These are phyloP conservation scores for Allomyces arbusculus DNA, from an alignment of 192 early-diverging fungal genomes.

Conservation along the genomic window DNA sequence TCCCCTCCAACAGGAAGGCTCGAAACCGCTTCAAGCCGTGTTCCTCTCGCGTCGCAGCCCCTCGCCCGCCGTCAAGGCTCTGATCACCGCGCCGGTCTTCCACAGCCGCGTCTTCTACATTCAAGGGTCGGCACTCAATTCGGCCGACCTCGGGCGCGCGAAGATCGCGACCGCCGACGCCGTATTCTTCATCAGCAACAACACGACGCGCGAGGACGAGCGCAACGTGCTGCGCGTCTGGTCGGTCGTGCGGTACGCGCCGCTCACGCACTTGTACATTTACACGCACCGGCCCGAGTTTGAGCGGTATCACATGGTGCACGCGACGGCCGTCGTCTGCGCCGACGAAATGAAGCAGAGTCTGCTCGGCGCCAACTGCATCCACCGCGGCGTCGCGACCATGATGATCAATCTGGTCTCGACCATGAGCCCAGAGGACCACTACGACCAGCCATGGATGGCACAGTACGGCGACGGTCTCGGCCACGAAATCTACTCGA, in stretches of 20 bases:
- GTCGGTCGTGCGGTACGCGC: background rate
- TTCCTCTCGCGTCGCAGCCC: background rate
- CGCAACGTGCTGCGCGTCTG: background rate
- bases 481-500: background rate
- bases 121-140: background rate
- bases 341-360: background rate
- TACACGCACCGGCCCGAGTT: background rate
- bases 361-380: background rate
- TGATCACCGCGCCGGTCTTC: background rate
- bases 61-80: background rate
- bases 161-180: background rate
- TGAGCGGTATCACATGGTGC: background rate
- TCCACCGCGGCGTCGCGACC: background rate
- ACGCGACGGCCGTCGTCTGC: background rate
- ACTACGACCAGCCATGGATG: background rate
- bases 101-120: background rate
- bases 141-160: background rate
- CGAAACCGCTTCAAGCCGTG: background rate
- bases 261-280: background rate
- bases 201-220: background rate
- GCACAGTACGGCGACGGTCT: background rate
- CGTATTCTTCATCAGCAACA: background rate
- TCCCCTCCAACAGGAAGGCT: background rate
- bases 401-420: background rate
- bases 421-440: background rate